phyloP scores from a whole-genome alignment of 2,329 filamentous ascomycete species.

The Paraphoma chrysanthemicola region DNA sequence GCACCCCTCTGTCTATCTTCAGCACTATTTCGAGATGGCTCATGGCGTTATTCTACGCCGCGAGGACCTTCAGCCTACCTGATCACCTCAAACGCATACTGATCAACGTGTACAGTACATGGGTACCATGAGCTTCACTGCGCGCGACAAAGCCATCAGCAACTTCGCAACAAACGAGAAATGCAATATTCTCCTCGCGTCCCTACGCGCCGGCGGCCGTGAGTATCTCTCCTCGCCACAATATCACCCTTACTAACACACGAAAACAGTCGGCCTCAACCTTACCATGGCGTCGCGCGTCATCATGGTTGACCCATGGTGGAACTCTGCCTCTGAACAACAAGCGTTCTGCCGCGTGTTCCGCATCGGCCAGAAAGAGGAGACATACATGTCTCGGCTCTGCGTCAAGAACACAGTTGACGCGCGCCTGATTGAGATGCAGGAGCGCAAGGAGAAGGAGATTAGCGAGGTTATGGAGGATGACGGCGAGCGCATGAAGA shows the following conservation, averaged over 20 bases:
- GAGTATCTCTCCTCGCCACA: conserved; percentile 5
- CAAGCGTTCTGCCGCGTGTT: conserved; percentile 70
- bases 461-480: conserved; percentile 55
- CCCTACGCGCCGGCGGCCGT: conserved; percentile 63
- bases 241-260: neutral
- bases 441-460: conserved; percentile 60
- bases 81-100: conserved; percentile 9
- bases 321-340: conserved; percentile 67
- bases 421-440: conserved; percentile 61
- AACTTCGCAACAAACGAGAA: conserved; percentile 53
- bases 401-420: conserved; percentile 66
- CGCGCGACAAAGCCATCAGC: conserved; percentile 56
- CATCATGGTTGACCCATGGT: conserved; percentile 61
- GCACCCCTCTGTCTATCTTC: neutral
- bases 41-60: neutral
- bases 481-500: conserved; percentile 36
- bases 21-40: neutral
- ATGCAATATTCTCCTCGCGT: conserved; percentile 60
- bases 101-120: conserved; percentile 46
- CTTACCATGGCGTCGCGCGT: conserved; percentile 62
- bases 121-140: conserved; percentile 55
- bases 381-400: conserved; percentile 66
- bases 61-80: neutral
- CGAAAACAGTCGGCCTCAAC: conserved; percentile 58
- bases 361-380: conserved; percentile 68